Percentiles rank a stretch among this genome's conserved stretches.
Evolutionary conservation across 73 alveolate genomes (phyloP).

Genomic region (Effrenium voratum): DNA sequence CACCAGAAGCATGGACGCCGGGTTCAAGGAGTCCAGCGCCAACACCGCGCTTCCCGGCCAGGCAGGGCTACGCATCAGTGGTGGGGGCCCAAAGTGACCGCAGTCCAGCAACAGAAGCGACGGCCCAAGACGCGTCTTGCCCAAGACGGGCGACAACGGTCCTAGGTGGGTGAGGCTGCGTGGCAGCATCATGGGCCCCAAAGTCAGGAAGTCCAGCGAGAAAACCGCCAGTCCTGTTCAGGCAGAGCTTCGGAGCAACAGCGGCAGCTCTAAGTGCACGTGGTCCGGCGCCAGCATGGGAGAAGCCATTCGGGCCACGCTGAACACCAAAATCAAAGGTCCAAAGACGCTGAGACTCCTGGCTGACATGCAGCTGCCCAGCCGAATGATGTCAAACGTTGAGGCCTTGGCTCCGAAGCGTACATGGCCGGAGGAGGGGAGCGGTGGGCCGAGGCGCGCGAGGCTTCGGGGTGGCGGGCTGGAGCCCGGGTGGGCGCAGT

Average conservation of each 20-base stretch:
- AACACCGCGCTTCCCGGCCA: not conserved
- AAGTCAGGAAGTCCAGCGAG: not conserved
- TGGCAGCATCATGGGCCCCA: not conserved
- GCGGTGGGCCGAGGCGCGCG: not conserved
- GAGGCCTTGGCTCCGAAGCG: not conserved
- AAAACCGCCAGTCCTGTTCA: not conserved
- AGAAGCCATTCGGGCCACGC: not conserved
- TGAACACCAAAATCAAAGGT: not conserved
- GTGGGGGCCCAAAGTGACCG: not conserved
- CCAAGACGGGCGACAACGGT: not conserved
- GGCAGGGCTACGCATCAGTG: not conserved
- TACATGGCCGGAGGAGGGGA: not conserved
- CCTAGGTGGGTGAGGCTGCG: not conserved
- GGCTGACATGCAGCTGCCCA: not conserved
- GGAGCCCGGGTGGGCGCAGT: not conserved
- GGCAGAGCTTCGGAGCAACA: not conserved
- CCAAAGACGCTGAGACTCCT: not conserved
- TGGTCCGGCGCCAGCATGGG: not conserved
- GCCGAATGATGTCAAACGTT: constrained; percentile 13
- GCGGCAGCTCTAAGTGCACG: not conserved
- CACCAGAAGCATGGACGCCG: not conserved
- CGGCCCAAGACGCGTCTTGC: not conserved
- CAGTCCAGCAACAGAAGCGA: not conserved
- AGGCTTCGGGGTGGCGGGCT: not conserved
- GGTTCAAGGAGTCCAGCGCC: not conserved